Evolutionary conservation across 352 stramenopile species (phyloP).

Genomic region (Globisporangium rhizosaccharum): DNA sequence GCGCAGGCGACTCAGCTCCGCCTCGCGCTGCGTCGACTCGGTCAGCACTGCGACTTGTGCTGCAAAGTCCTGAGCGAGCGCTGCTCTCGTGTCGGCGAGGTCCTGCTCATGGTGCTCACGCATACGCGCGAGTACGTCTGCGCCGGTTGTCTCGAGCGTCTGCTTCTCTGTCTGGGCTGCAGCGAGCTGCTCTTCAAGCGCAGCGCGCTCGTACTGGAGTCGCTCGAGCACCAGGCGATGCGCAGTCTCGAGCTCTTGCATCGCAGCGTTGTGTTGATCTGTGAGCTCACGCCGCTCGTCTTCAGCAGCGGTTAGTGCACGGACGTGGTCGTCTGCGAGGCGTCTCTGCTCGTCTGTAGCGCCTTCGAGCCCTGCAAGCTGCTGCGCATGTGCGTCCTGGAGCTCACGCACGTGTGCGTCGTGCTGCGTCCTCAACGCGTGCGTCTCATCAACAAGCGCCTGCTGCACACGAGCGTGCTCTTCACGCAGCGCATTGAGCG

Average conservation of each 20-base stretch:
- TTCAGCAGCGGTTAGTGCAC: conserved; percentile 1
- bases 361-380: neutral
- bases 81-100: neutral
- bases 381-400: neutral
- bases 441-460: neutral
- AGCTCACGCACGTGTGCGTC: neutral
- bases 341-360: neutral
- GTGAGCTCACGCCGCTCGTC: neutral
- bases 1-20: neutral
- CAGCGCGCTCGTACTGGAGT: neutral
- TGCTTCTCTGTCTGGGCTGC: neutral
- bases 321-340: neutral
- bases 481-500: neutral
- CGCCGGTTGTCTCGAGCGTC: neutral
- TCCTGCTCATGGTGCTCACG: neutral
- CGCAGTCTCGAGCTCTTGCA: neutral
- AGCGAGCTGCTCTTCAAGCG: neutral
- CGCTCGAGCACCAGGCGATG: neutral
- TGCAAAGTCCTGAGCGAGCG: conserved; percentile 5
- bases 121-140: neutral
- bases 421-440: neutral
- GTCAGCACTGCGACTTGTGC: neutral
- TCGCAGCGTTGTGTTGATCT: neutral
- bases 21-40: conserved; percentile 4
- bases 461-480: neutral